Evolutionary conservation across 2,329 filamentous ascomycete species (phyloP).

Genomic region (Aspergillus pseudoviridinutans): DNA sequence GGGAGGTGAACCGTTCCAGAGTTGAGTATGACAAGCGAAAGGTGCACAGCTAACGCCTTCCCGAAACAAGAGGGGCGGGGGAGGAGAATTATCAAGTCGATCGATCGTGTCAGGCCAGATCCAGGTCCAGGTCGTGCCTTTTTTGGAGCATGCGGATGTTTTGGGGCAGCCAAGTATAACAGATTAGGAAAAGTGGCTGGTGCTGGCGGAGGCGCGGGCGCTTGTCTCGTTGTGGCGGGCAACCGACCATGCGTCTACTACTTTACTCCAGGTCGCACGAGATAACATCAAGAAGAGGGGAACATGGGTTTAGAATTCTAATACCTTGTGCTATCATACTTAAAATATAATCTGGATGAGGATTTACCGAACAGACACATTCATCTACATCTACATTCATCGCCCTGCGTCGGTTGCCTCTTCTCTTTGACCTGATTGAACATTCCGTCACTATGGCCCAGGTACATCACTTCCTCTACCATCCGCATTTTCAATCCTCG

Average conservation of each 20-base stretch:
- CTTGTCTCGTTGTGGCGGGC: slow-evolving; percentile 29
- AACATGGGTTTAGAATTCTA: background rate
- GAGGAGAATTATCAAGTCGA: slow-evolving; percentile 1
- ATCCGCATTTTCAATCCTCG: background rate
- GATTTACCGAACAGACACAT: background rate
- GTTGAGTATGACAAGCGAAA: background rate
- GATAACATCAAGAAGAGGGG: background rate
- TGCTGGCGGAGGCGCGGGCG: slow-evolving; percentile 17
- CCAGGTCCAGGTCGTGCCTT: background rate
- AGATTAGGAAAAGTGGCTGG: slow-evolving; percentile 17
- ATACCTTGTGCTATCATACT: background rate
- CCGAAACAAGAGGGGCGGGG: background rate
- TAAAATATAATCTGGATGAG: background rate
- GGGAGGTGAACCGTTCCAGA: background rate
- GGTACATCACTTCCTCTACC: slow-evolving; percentile 6
- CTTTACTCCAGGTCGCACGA: background rate
- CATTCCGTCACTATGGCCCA: slow-evolving; percentile 16
- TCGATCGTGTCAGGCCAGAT: background rate
- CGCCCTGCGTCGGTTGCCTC: background rate
- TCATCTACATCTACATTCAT: background rate
- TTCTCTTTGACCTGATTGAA: background rate
- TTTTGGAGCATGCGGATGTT: slow-evolving; percentile 15
- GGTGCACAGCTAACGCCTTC: background rate
- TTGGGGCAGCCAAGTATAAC: slow-evolving; percentile 14
- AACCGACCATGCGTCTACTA: slow-evolving; percentile 10